phyloP scores from a whole-genome alignment of 164 flowering plant genomes.

The Aristolochia californica region DNA sequence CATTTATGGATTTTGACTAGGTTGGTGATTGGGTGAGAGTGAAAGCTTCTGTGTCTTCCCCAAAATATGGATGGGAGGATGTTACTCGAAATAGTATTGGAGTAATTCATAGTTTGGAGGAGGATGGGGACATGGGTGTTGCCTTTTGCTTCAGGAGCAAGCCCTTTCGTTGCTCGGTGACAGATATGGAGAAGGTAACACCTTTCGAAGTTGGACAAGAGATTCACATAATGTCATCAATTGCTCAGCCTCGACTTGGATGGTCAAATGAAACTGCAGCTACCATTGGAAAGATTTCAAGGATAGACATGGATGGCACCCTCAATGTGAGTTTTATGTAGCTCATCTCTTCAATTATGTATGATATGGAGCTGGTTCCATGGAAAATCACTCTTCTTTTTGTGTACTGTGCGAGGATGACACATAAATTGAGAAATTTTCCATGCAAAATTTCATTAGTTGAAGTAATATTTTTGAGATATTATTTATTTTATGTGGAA shows the following conservation, averaged over 20 bases:
- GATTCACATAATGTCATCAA: constrained; percentile 67
- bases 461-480: no score
- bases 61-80: constrained; percentile 99
- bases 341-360: not conserved
- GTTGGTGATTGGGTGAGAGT: constrained; percentile 98
- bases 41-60: constrained; percentile 87
- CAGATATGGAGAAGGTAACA: constrained; percentile 86
- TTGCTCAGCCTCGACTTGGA: constrained; percentile 88
- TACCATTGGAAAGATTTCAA: constrained; percentile 71
- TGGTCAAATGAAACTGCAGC: constrained; percentile 95
- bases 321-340: constrained; percentile 60
- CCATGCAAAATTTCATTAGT: no score
- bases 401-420: no score
- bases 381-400: no score
- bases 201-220: constrained; percentile 91
- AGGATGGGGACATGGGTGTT: constrained; percentile 90
- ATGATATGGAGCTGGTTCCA: not conserved
- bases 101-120: constrained; percentile 88
- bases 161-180: constrained; percentile 81
- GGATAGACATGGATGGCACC: constrained; percentile 96
- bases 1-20: constrained; percentile 20
- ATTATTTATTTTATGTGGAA: no score
- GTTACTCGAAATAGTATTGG: constrained; percentile 77
- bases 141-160: constrained; percentile 98
- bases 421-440: no score